Evolutionary conservation across 352 stramenopile species (phyloP), one percentile per base, ranked within the genome.

Genomic region (Globisporangium rhizosaccharum): DNA sequence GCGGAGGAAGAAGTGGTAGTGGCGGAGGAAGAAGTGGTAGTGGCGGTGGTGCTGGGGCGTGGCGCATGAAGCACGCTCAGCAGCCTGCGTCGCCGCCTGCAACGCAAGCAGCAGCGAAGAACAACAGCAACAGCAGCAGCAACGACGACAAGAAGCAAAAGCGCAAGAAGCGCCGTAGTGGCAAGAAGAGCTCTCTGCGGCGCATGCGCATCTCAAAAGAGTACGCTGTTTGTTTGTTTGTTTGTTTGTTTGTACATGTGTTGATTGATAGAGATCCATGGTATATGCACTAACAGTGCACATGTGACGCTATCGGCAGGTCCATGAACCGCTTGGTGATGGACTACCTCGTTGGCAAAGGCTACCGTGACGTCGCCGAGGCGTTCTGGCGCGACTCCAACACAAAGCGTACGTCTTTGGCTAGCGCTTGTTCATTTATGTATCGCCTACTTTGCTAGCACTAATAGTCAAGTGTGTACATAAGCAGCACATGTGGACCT

Each of bases 331-430:
- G 79, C 10, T 56, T 91, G 14, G 82, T 91, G 61, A 89, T 91
- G 82, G 79, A 91, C 46, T 91, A 89, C 48, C 68, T 91, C n/a
- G 77, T 91, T 5, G 79, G 82, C 12, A 91, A 88, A 62, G 82
- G 82, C 51, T 89, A 88, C 45, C 77, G 79, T 52, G 75, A 91
- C 20, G 79, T 89, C 44, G 82, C 82, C 7, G 82, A 91, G 62
- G 82, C 82, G 7, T 88, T 91, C 51, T 87, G 75, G 79, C 64
- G 68, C 3, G 79, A 91, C 50, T 88, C 82, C 33, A 77, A 61
- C 57, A 89, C 78, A 10, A 84, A 86, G 57, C 82, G 82, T 91
- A 63, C 51, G 79, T 82, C 11, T 25, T 14, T 30, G 20, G 26
- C 15, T 33, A 57, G 9, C 20, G n/a, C 3, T 49, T 33, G 9